A percentile compares a stretch with the other conserved stretches of the same genome.
phyloP scores from a whole-genome alignment of 805 yeast species.

The Pichia scutulata region DNA sequence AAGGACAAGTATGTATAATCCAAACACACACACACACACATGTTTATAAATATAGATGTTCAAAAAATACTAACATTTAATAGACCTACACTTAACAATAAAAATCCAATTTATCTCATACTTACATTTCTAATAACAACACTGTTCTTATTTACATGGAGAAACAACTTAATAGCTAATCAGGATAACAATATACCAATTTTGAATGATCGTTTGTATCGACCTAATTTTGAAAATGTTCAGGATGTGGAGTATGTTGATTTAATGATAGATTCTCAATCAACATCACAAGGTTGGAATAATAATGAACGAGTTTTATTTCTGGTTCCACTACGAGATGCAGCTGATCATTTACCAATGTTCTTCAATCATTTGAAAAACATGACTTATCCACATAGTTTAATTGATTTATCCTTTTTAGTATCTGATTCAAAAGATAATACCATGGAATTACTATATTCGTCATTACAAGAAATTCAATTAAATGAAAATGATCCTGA shows the following conservation, averaged over 20 bases:
- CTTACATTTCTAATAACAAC: background rate
- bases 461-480: slow-evolving; percentile 52
- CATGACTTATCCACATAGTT: slow-evolving; percentile 49
- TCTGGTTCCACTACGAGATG: slow-evolving; percentile 54
- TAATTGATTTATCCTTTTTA: slow-evolving; percentile 63
- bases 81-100: background rate
- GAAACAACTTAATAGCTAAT: background rate
- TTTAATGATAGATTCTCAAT: slow-evolving; percentile 32
- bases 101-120: background rate
- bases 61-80: background rate
- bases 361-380: slow-evolving; percentile 49
- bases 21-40: too few species aligned
- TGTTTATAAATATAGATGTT: too few species aligned
- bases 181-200: background rate
- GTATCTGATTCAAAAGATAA: slow-evolving; percentile 88
- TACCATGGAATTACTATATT: slow-evolving; percentile 64
- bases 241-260: slow-evolving; percentile 25
- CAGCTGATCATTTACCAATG: slow-evolving; percentile 55
- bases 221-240: slow-evolving; percentile 13
- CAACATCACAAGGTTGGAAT: slow-evolving; percentile 46
- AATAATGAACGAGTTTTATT: slow-evolving; percentile 44
- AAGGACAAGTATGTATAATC: background rate
- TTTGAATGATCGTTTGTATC: background rate
- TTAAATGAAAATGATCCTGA: slow-evolving; percentile 43
- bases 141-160: background rate